These are phyloP conservation scores for Tubosaeta sp. DNA, from an alignment of 768 basidiomycete species.

Conservation along the genomic window DNA sequence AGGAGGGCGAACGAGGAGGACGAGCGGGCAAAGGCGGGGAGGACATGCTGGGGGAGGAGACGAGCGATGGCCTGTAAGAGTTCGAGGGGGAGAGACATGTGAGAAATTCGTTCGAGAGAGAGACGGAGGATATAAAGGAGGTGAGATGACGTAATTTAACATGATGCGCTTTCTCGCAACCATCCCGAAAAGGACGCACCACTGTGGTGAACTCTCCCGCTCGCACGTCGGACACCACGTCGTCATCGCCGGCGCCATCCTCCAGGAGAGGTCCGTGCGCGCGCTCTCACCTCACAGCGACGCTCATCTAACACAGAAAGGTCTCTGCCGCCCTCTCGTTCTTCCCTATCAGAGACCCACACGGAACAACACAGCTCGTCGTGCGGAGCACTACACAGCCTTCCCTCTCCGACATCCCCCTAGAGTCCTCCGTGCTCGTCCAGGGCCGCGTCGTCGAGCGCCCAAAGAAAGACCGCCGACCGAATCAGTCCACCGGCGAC, in stretches of 20 bases:
- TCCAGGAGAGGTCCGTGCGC: constrained; percentile 62
- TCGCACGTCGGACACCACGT: constrained; percentile 54
- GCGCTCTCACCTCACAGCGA: constrained; percentile 24
- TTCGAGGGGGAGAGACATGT: constrained; percentile 50
- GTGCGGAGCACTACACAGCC: constrained; percentile 38
- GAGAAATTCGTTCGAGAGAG: background rate
- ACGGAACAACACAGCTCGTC: constrained; percentile 77
- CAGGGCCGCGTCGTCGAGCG: constrained; percentile 67
- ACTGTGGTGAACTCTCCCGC: constrained; percentile 53
- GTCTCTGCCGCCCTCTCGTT: constrained; percentile 70
- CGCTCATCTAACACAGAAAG: constrained; percentile 51
- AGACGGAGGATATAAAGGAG: background rate
- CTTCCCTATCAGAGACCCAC: constrained; percentile 78
- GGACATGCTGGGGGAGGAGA: constrained; percentile 31
- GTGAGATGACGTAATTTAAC: constrained; percentile 13
- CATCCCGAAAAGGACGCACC: constrained; percentile 58
- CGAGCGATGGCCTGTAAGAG: constrained; percentile 53
- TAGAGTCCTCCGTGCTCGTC: constrained; percentile 75
- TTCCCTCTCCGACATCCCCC: constrained; percentile 57
- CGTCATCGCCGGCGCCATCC: constrained; percentile 77
- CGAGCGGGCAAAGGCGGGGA: constrained; percentile 47
- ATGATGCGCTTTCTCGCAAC: constrained; percentile 39
- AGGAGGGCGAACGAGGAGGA: constrained; percentile 39
- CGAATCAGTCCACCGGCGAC: constrained; percentile 59
- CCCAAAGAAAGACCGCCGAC: constrained; percentile 56